Base-by-base conservation (phyloP, 371 early-diverging fungal genomes). In the Mucor irregularis region DNA sequence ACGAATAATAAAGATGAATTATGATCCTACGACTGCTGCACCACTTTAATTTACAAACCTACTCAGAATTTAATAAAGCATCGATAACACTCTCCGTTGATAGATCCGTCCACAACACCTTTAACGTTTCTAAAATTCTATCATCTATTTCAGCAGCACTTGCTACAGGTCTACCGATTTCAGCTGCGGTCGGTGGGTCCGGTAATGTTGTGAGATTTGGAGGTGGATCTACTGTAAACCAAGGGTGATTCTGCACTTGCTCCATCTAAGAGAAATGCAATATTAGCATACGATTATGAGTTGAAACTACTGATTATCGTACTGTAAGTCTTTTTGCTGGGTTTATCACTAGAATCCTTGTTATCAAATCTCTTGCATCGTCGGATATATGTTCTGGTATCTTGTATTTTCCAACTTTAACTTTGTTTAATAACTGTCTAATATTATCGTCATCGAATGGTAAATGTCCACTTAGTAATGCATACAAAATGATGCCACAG, bases 371-470 rank as follows among this genome's bases (percentile, higher is more conserved):
- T 31, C 79, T 68, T 10, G 91, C 89, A 21, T 65, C 63, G 3
- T 69, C 52, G 21, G 86, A 78, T 53, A 90, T 72, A 52, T 85
- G 74, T 6, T 86, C 82, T 2, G 92, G 90, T 68, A 92, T 74
- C 33, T 57, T 65, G 62, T 74, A 78, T 59, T 74, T 74, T 25
- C 78, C 78, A 38, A 57, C 38, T 53, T 78, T 78, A 60, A 90
- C 91, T 68, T 92, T 92, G 49, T 70, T 76, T 24, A 92, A 60
- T 17, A 93, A 61, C 37, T 85, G 76, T 6, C 88, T 71, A 47
- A 95, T 91, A 69, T 95, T 92, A 46, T 93, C 92, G 64, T 95
- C 95, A 54, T 97, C 95, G 76, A 95, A 97, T 2, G 97, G 97
- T 31, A 97, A 73, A 58, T 87, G 88, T 3, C 96, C 96, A 39